Base-by-base conservation (phyloP, 768 basidiomycete genomes). In the Mycena vulgaris region DNA sequence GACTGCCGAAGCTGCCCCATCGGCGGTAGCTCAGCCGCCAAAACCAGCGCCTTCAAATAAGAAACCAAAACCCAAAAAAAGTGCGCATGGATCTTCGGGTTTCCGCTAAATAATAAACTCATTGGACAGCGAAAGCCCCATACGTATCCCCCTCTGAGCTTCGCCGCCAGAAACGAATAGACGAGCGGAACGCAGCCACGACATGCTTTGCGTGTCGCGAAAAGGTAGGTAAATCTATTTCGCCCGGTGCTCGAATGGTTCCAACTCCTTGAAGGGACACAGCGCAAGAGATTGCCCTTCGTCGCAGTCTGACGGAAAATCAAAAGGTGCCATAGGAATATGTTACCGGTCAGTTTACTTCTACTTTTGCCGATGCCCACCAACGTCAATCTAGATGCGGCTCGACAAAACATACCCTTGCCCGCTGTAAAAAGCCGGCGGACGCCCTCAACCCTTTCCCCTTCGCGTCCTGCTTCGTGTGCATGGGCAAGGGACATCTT, bases 381-480 rank as follows among this genome's bases (percentile, higher is more conserved):
- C 25, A 60, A 60, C 19, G 17, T 2, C 7, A 30, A 17, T 47
- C 9, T 73, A 96, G 96, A 74, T 98, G 96, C 73, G 93, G 95
- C 51, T 95, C 95, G 3, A 86, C 84, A 7, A 88, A 85, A 60
- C 96, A 98, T 73, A 92, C 86, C 17, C 86, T 98, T 2, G 90
- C 94, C n/a, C 85, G 84, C 37, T 98, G 97, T 80, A 91, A 85
- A 69, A 90, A 90, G 74, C 85, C 89, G 6, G 82, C 82, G 23
- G 87, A 95, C 78, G 84, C 88, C 14, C 78, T 77, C 21, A 85
- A 94, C 66, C 92, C 93, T 1, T 84, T 95, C 4, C 97, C 96
- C 1, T 96, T 90, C 74, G 96, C 97, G 0, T 93, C 92, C 5
- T 98, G 97, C 81, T 98, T 96, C 77, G 93, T 98, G 23, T 98